Percentiles rank a stretch among this genome's conserved stretches.
Evolutionary conservation across 495 filamentous ascomycete genomes (phyloP).

Genomic region (Bacidia gigantensis): DNA sequence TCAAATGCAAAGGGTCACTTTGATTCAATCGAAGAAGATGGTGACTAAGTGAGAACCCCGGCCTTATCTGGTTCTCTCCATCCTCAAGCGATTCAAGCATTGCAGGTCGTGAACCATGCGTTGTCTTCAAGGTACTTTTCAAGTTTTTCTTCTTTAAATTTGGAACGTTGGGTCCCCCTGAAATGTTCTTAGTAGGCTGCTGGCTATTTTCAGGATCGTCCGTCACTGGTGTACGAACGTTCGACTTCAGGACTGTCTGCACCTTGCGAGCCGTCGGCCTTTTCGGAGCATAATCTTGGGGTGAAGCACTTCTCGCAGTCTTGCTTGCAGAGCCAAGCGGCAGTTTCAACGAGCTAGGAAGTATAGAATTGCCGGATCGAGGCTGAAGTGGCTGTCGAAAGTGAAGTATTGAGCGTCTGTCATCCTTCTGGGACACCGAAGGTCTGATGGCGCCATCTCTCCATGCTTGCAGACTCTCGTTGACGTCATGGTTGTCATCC

Average conservation of each 20-base stretch:
- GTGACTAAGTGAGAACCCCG: slow-evolving; percentile 8
- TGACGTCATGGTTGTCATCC: slow-evolving; percentile 63
- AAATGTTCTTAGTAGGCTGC: background rate
- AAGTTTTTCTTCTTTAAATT: background rate
- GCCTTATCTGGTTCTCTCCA: slow-evolving; percentile 6
- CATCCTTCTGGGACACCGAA: slow-evolving; percentile 17
- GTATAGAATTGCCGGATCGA: slow-evolving; percentile 22
- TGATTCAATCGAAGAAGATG: slow-evolving; percentile 1
- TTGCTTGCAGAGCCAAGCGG: background rate
- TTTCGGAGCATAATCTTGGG: background rate
- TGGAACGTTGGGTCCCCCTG: background rate
- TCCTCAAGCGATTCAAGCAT: slow-evolving; percentile 15
- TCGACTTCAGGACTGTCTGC: background rate
- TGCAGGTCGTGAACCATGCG: slow-evolving; percentile 15
- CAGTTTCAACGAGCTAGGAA: background rate
- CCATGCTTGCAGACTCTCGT: slow-evolving; percentile 57
- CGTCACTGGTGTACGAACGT: background rate
- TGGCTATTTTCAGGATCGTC: background rate
- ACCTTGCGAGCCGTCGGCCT: background rate
- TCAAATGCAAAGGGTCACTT: background rate
- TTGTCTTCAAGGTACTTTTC: slow-evolving; percentile 4
- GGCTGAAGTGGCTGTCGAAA: slow-evolving; percentile 18
- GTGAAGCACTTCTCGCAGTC: background rate
- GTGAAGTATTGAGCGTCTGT: slow-evolving; percentile 1
- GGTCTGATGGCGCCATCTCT: slow-evolving; percentile 52